Percentiles rank a stretch among this genome's conserved stretches.
Conservation (phyloP, 2,329 filamentous ascomycete species). For the Verticillium alfalfae region DNA sequence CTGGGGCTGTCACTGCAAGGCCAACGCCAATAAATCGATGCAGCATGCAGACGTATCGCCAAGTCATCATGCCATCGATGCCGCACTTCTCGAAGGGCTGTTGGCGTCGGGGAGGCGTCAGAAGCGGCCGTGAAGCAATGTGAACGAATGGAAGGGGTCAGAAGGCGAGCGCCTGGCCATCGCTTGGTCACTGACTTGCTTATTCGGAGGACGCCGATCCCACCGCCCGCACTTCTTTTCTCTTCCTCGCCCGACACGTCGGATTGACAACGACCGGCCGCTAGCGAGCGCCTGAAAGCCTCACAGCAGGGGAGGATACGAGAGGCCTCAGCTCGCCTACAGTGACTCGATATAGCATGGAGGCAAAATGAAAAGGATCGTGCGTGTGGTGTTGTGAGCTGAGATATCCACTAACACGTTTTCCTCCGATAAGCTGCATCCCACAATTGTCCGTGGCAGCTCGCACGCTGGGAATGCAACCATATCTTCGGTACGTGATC, state of each 20-base stretch:
- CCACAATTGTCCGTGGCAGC: no score
- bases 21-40: background rate
- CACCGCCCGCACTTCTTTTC: background rate
- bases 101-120: background rate
- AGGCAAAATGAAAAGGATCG: background rate
- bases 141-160: background rate
- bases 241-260: background rate
- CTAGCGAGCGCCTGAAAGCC: background rate
- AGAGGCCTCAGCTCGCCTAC: background rate
- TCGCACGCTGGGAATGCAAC: no score
- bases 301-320: background rate
- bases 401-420: background rate
- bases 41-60: background rate
- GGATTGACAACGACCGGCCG: background rate
- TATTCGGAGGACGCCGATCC: background rate
- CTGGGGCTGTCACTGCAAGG: background rate
- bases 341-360: background rate
- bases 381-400: background rate
- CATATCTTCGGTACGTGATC: background rate
- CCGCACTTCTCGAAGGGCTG: background rate
- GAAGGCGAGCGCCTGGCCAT: background rate
- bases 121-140: background rate
- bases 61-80: background rate
- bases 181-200: background rate
- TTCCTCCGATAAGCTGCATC: background rate